Evolutionary conservation across 2,329 filamentous ascomycete species (phyloP), one percentile per base, ranked within the genome.

Genomic region (Myriosclerotinia duriaeana): DNA sequence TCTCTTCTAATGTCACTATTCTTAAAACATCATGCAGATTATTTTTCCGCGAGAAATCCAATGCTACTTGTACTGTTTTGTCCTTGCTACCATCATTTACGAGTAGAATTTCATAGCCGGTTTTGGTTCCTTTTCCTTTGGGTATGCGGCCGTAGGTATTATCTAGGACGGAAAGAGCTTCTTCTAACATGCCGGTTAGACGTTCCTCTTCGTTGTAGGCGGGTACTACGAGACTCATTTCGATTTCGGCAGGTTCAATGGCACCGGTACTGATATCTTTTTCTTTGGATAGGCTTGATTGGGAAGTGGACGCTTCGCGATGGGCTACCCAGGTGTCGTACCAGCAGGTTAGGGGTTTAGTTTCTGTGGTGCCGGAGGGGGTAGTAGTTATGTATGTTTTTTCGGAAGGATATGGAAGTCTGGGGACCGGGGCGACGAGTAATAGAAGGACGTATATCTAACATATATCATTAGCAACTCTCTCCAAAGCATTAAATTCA

Each of bases 141-240:
- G 79, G 75, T 20, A 78, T 72, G 3, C 80, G 80, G 15, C 91
- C 91, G 75, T 96, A 94, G 70, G 89, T 85, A 60, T 83, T 80
- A 77, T 97, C 90, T 12, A 99, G 84, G 76, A 93, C 97, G 60
- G 87, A 87, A 36, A 98, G 89, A 1, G 95, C 93, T 78, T 99
- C 95, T 75, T 96, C 89, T 15, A 99, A 83, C 80, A 97, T 97
- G 14, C 89, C 89, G 15, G 87, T 83, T 56, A 99, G 84, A 40
- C 95, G 88, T 67, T 90, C 84, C 76, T 94, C 89, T 76, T 99
- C 95, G 72, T 99, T 99, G 83, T 93, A 99, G 12, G 95, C 95
- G 0, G 95, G 95, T 53, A 99, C 89, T 0, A 99, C 92, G 9
- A 98, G 88, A 64, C 91, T 95, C 82, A 99, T 87, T 76, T 90